Base-by-base conservation (phyloP, 371 early-diverging fungal species). In the Haplosporangium sp. region DNA sequence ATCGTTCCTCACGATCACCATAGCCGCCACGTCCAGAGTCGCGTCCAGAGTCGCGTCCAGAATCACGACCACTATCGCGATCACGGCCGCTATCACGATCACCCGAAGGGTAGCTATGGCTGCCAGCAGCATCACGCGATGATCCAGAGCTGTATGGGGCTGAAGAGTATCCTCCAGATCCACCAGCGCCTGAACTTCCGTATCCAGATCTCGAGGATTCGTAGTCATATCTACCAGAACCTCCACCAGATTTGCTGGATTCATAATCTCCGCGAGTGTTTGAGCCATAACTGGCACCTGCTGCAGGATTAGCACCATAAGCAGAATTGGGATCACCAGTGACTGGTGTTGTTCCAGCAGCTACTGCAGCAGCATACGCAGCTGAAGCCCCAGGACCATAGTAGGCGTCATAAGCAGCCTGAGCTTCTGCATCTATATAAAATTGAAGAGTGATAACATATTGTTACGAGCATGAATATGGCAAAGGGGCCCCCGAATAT, bases 391-490 rank as follows among this genome's bases (percentile, higher is more conserved):
- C 81, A n/a, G 71, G 71, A 19, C 81, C 81, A 47, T 79, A 74
- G 52, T 79, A 79, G 37, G 81, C 81, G 47, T 79, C 81, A 45
- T 79, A 79, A 44, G 81, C 81, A 19, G 81, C 81, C 34, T 74
- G 75, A 5, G 74, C 81, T 61, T 74, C 75, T 15, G 71, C 65
- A 50, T 79, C 81, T 79, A 71, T 27, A 27, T 2, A 20, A 19
- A 11, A 63, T 11, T 11, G 27, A 55, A 56, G 8, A 27, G 50
- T 38, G 11, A 65, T 52, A 50, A 15, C 40, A 56, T 27, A 35
- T 19, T 20, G n/a, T 11, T 20, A 61, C 15, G 52, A 40, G 50
- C n/a, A 61, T 20, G 63, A 47, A 38, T 27, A 39, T 10, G 48
- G 52, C 10, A n/a, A 47, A 64, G 13, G 6, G 13, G 44, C 44